These are phyloP conservation scores for Carex myosuroides DNA, from an alignment of 176 grass and related monocot species.

Conservation along the genomic window DNA sequence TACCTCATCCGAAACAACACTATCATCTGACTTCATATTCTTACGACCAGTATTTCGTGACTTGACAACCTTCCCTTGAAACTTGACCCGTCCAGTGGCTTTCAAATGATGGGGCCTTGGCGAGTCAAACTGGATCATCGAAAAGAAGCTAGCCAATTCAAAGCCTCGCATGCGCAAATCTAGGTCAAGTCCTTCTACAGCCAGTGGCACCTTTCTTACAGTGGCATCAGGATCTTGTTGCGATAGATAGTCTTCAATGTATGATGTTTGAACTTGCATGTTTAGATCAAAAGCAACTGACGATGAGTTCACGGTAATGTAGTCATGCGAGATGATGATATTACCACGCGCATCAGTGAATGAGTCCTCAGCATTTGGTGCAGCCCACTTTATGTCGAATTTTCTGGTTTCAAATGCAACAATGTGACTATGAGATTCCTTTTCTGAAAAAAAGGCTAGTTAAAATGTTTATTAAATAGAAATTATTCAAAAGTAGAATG, in stretches of 20 bases:
- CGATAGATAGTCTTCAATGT: slow-evolving; percentile 54
- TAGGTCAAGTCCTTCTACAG: slow-evolving; percentile 82
- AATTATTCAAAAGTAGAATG: neutral
- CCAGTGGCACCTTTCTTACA: slow-evolving; percentile 56
- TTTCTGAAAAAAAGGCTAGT: neutral
- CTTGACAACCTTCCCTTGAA: slow-evolving; percentile 89
- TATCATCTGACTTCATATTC: slow-evolving; percentile 34
- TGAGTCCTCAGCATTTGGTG: slow-evolving; percentile 92
- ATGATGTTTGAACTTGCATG: slow-evolving; percentile 82
- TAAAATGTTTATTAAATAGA: neutral
- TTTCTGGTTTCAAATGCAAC: slow-evolving; percentile 44
- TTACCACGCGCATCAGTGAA: slow-evolving; percentile 91
- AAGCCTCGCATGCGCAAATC: slow-evolving; percentile 92
- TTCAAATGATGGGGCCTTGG: slow-evolving; percentile 85
- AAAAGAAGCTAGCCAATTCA: slow-evolving; percentile 88
- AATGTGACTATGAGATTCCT: neutral
- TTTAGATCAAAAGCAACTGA: slow-evolving; percentile 93
- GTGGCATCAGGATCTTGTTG: slow-evolving; percentile 40
- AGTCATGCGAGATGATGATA: slow-evolving; percentile 86
- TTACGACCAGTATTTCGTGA: slow-evolving; percentile 31
- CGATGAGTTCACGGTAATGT: slow-evolving; percentile 75
- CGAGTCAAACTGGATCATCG: slow-evolving; percentile 78
- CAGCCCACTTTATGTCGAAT: slow-evolving; percentile 99
- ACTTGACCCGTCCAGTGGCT: slow-evolving; percentile 90
- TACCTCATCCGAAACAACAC: slow-evolving; percentile 25